Evolutionary conservation across 2,329 filamentous ascomycete genomes (phyloP).

Genomic region (Paecilomyces sp.): DNA sequence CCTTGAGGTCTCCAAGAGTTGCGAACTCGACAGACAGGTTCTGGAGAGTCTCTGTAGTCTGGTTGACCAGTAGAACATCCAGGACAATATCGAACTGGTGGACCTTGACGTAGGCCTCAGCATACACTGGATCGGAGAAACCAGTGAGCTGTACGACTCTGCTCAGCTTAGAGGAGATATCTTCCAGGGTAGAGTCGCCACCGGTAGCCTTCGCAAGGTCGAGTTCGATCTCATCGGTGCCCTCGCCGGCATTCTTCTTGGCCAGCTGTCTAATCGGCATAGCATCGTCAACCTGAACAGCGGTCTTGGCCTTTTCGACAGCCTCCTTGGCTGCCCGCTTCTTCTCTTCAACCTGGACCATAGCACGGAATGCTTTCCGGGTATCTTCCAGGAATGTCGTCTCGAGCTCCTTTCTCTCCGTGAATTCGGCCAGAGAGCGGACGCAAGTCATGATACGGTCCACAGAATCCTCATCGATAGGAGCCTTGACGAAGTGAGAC

Average conservation of each 20-base stretch:
- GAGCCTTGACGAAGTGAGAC: slow-evolving; percentile 96
- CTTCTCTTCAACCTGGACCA: slow-evolving; percentile 96
- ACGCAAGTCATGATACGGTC: slow-evolving; percentile 98
- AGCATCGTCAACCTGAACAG: slow-evolving; percentile 91
- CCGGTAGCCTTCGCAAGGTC: slow-evolving; percentile 93
- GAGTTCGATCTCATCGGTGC: slow-evolving; percentile 75
- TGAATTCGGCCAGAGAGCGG: slow-evolving; percentile 82
- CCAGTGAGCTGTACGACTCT: slow-evolving; percentile 94
- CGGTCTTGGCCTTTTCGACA: slow-evolving; percentile 83
- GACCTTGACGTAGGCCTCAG: slow-evolving; percentile 97
- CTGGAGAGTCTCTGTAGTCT: slow-evolving; percentile 91
- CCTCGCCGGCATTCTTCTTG: slow-evolving; percentile 80
- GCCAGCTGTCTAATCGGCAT: slow-evolving; percentile 87
- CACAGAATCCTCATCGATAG: slow-evolving; percentile 96
- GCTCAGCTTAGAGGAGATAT: slow-evolving; percentile 88
- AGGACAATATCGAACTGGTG: slow-evolving; percentile 98
- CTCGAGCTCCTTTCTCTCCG: slow-evolving; percentile 82
- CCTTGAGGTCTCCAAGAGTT: slow-evolving; percentile 95
- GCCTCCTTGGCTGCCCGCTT: slow-evolving; percentile 95
- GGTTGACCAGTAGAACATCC: slow-evolving; percentile 93
- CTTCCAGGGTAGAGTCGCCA: slow-evolving; percentile 75
- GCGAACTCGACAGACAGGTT: slow-evolving; percentile 97
- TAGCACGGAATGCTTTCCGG: slow-evolving; percentile 87
- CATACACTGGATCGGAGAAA: slow-evolving; percentile 96
- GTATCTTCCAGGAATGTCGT: slow-evolving; percentile 92